Base-by-base conservation (phyloP, 805 yeast genomes). In the Wickerhamomyces queroliae region DNA sequence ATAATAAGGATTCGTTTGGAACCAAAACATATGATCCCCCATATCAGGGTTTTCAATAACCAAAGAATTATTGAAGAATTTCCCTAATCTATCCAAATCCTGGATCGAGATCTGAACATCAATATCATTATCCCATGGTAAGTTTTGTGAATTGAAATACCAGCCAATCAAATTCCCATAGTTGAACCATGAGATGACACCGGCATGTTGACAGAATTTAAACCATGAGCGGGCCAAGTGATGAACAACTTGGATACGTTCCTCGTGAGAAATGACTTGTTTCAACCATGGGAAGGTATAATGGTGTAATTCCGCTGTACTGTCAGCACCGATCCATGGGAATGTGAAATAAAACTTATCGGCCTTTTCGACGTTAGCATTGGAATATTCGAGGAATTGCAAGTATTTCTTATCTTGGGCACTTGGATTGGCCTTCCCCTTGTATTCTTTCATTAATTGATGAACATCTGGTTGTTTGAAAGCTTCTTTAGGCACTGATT, bases 151-250 rank as follows among this genome's bases (percentile, higher is more conserved):
- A 52, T 74, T 76, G 70, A 76, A 77, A 47, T 72, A 70, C 74
- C 80, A 79, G 7, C 82, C 80, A 21, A 80, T 64, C 42, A 80
- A 61, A 9, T 83, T 63, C 3, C 86, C 86, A 55, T 78, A 83
- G 5, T 80, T 75, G 26, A 80, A 65, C 83, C 85, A 80, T 0
- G 82, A 70, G 6, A 80, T 46, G 31, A 52, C 39, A 2, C 67
- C 70, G 17, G 67, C 59, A 12, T 64, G 60, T 15, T 61, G 52
- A 23, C 76, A 57, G 50, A 78, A 74, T 31, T 68, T 62, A 17
- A 78, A 63, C 78, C 83, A 80, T 4, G 78, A 67, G 40, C 78
- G 62, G 5, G 71, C 47, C 27, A 78, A 46, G 35, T 73, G 66
- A 50, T 78, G 81, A 19, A 77, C 46, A 9, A 52, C 61, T 11